These are phyloP conservation scores for Anthostomella pinea DNA, from an alignment of 2,329 filamentous ascomycete species.

Conservation along the genomic window DNA sequence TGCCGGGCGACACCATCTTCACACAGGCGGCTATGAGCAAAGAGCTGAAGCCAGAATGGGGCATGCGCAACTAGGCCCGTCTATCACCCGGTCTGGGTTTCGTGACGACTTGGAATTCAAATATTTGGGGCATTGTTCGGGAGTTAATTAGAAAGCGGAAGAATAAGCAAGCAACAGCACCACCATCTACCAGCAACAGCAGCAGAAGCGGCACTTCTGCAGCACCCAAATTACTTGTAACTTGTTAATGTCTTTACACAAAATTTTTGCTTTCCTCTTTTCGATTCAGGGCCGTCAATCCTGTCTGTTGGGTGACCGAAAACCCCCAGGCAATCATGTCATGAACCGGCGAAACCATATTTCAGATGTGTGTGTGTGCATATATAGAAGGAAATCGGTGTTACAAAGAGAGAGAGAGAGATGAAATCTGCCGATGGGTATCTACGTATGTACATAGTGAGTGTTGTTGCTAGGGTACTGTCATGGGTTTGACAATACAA, in stretches of 20 bases:
- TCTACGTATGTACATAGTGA: no score
- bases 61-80: constrained; percentile 43
- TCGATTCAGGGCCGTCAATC: no score
- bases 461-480: no score
- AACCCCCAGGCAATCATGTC: background rate
- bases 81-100: background rate
- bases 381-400: no score
- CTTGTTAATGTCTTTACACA: constrained; percentile 4
- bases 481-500: no score
- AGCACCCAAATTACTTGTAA: background rate
- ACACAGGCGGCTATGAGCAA: constrained; percentile 65
- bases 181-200: background rate
- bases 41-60: constrained; percentile 59
- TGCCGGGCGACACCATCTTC: constrained; percentile 79
- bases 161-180: background rate
- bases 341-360: constrained; percentile 1
- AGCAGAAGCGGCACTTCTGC: background rate
- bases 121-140: constrained; percentile 1
- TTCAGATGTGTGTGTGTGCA: background rate
- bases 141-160: background rate
- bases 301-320: no score
- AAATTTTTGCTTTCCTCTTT: no score
- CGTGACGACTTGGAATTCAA: background rate
- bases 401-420: no score
- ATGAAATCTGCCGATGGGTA: no score